Base-by-base conservation (phyloP, 129 eudicot species). In the Mikania micrantha region DNA sequence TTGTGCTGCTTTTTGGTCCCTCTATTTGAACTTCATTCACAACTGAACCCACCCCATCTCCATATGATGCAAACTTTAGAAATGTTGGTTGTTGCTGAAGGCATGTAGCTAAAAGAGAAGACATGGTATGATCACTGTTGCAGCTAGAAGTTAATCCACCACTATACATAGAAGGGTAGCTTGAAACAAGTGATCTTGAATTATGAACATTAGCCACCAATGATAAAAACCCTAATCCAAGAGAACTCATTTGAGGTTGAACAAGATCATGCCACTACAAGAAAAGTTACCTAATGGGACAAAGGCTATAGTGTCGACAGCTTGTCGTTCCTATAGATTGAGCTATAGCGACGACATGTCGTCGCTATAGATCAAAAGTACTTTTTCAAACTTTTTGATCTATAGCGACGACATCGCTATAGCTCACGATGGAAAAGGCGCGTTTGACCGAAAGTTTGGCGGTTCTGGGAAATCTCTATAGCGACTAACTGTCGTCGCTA, bases 181-280 rank as follows among this genome's bases (percentile, higher is more conserved):
- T 79, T 19, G 81, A 79, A 36, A 59, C 47, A 24, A 72, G 32
- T 20, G 79, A 36, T 36, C 64, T 65, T 8, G 79, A 76, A 25
- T 24, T 54, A 11, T 48, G 62, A 58, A 16, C 57, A 50, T 22
- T 28, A 20, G 57, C 15, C 57, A 50, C 28, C 60, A 20, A 71
- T 17, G 86, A 66, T 39, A 87, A 81, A 86, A 89, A 89, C 88
- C 94, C 88, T 81, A 86, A 71, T 45, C 90, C 87, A 39, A 74
- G 76, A 63, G 49, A 65, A 54, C 42, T 72, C 76, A 82, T 69
- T 15, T 67, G 90, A 50, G 87, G 81, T 25, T 77, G 80, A 73
- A 69, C 57, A 76, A 74, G 82, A 71, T 72, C 77, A 22, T 69
- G 50, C 70, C 62, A n/a, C n/a, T n/a, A n/a, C n/a, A n/a, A n/a